Evolutionary conservation across 1,139 yeast species (phyloP), one percentile per base, ranked within the genome.

Genomic region (Saccharomycopsis phalli): DNA sequence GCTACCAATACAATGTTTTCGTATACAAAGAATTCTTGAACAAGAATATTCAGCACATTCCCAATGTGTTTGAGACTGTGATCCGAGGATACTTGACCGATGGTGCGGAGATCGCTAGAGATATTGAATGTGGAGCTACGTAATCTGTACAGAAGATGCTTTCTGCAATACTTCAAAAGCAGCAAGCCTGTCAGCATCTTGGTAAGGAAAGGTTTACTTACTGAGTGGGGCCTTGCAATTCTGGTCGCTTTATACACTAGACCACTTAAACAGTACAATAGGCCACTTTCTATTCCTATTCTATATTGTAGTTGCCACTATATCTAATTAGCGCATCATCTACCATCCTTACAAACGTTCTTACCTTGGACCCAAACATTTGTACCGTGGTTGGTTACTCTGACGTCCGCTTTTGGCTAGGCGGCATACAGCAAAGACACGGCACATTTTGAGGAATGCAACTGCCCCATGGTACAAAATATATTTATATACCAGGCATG

Each of bases 101-200:
- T 31, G 94, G 82, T 53, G 59, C 66, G 2, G 79, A 81, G 42
- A 87, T 84, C 79, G 68, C 73, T 38, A 71, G 94, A 86, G 62
- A 71, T 94, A 53, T 62, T 69, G 37, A 79, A 81, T 26, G 59
- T 68, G 23, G 66, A 70, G 16, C 79, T 77, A 48, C 71, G 87
- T 5, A 76, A 71, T 2, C 87, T 81, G 56, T 88, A 96, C 67
- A 60, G 71, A 47, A 49, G 63, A 41, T 88, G 97, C 60, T 81
- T 86, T 57, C 58, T 65, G 28, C 66, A 67, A 31, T 86, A 86
- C 61, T 87, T 96, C 60, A 87, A 95, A 95, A 74, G 81, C 53
- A 93, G 91, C 31, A 5, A 33, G 14, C 52, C 59, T n/a, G 44
- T 53, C 16, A 54, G 27, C n/a, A 10, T 10, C 10, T 23, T 22